These are phyloP conservation scores for Suaeda aralocaspica DNA, from an alignment of 148 eudicot species.

Conservation along the genomic window DNA sequence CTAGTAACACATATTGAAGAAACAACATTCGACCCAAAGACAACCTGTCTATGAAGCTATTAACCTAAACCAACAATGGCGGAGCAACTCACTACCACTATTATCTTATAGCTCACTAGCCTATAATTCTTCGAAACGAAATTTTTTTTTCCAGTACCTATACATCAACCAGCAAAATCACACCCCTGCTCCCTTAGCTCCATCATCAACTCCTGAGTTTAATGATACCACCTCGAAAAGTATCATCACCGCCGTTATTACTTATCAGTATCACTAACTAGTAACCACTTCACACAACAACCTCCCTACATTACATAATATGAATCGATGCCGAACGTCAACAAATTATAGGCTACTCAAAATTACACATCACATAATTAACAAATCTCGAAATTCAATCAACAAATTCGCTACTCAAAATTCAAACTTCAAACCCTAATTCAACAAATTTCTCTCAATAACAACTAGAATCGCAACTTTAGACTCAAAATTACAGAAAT, in stretches of 20 bases:
- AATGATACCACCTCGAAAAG: too few species aligned
- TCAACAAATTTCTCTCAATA: too few species aligned
- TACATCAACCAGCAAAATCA: not conserved
- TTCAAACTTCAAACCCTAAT: too few species aligned
- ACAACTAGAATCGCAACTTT: too few species aligned
- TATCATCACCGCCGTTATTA: not conserved
- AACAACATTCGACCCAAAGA: not conserved
- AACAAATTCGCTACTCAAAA: too few species aligned
- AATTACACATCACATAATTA: too few species aligned
- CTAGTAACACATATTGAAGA: not conserved
- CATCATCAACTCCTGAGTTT: not conserved
- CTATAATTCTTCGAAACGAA: not conserved
- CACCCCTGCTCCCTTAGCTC: not conserved
- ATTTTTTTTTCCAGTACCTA: not conserved
- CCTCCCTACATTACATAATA: not conserved
- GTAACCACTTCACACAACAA: not conserved
- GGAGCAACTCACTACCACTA: not conserved
- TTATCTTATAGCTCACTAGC: not conserved
- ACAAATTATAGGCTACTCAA: not conserved
- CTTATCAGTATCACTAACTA: not conserved
- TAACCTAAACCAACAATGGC: not conserved
- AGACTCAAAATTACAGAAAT: too few species aligned
- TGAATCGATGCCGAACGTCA: not conserved
- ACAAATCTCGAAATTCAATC: too few species aligned
- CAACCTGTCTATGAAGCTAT: not conserved